These are phyloP conservation scores for Wallacemonas sp. DNA, from an alignment of 208 protist species.

Conservation along the genomic window DNA sequence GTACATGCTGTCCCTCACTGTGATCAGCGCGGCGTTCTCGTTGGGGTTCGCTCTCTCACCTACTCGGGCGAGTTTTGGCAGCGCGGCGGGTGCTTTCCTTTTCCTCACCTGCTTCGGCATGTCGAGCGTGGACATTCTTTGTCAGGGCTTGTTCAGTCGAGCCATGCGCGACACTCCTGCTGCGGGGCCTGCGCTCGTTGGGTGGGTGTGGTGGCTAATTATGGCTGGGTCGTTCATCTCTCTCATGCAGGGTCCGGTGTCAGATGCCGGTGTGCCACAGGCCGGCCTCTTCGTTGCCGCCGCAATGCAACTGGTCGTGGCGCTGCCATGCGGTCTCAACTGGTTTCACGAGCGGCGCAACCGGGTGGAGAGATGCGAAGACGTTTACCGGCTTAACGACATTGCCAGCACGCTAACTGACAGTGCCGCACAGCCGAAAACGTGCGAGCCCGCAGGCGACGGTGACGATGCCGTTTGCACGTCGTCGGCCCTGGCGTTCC, in stretches of 20 bases:
- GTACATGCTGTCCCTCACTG: slow-evolving; percentile 48
- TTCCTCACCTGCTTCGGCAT: slow-evolving; percentile 56
- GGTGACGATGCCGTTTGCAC: background rate
- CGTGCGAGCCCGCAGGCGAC: background rate
- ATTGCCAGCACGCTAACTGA: slow-evolving; percentile 16
- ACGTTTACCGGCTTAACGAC: slow-evolving; percentile 23
- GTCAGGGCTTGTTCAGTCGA: slow-evolving; percentile 72
- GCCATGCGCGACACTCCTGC: slow-evolving; percentile 46
- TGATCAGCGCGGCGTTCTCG: slow-evolving; percentile 31
- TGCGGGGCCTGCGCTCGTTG: slow-evolving; percentile 47
- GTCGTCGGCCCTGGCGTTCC: background rate
- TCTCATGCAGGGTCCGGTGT: slow-evolving; percentile 48
- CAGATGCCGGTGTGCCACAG: slow-evolving; percentile 37
- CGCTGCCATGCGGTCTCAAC: slow-evolving; percentile 60
- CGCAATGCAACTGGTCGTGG: slow-evolving; percentile 41
- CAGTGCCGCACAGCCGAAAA: background rate
- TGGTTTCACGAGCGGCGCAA: slow-evolving; percentile 62
- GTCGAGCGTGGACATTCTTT: slow-evolving; percentile 72
- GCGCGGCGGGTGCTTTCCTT: slow-evolving; percentile 32
- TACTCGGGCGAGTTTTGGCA: slow-evolving; percentile 19
- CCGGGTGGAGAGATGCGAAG: slow-evolving; percentile 37
- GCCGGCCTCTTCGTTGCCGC: slow-evolving; percentile 55
- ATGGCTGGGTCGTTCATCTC: slow-evolving; percentile 45
- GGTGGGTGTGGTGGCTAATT: slow-evolving; percentile 64
- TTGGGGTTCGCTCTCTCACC: slow-evolving; percentile 47